Evolutionary conservation across 352 stramenopile genomes (phyloP), one percentile per base, ranked within the genome.

Genomic region (Pythium phragmitis): DNA sequence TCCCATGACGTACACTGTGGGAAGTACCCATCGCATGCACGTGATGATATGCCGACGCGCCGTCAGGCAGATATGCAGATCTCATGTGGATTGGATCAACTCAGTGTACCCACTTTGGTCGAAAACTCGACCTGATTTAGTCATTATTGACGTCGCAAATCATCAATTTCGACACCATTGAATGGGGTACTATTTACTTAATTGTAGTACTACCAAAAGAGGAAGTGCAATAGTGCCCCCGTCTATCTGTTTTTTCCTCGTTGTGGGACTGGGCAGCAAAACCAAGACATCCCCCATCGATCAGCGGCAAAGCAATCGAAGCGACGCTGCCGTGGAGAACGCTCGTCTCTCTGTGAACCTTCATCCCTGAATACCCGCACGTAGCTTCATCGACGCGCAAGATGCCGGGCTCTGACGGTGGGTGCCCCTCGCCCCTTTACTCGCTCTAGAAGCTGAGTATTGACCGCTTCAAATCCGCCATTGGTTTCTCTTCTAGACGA

Each of bases 331-430:
- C 56, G 21, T 43, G 43, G 47, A n/a, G 46, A 56, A 3, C 12
- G 12, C n/a, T 47, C 37, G 4, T 63, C 23, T 46, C 46, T 63
- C 57, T 23, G 57, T 49, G 57, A 45, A 36, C 30, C 56, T 48
- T 19, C 13, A 37, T 63, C 26, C 19, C 46, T 41, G 17, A 16
- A 12, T 1, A 9, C 8, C 34, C 8, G 19, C 1, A 13, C 19
- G 19, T 47, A 57, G 14, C 42, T 33, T 43, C 55, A 51, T 41
- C 19, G 53, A 33, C 47, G 60, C 60, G 43, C 60, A 66, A 42
- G 48, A 82, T 86, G 73, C 69, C 70, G 37, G 81, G 70, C 74
- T 87, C 72, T 48, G 82, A 92, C 57, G 80, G 82, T 92, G 60
- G 21, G 78, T 77, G 33, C 23, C 28, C 16, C 43, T 7, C 26